Base-by-base conservation (phyloP, 1,139 yeast genomes). In the Diutina pseudorugosa region DNA sequence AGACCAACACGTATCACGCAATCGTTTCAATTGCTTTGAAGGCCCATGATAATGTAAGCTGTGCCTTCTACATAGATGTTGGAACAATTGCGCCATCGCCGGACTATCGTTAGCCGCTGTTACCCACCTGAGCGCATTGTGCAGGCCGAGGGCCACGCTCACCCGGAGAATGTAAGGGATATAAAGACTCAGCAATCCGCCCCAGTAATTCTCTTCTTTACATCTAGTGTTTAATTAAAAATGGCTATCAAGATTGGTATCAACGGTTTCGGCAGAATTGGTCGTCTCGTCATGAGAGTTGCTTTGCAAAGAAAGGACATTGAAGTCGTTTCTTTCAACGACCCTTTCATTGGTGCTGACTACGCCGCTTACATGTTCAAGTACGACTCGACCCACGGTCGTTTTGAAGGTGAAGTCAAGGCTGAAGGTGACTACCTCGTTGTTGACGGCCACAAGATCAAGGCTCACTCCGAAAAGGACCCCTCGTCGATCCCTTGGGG, bases 231-330 rank as follows among this genome's bases (percentile, higher is more conserved):
- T 27, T 23, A 21, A 45, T 7, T 2, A 45, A 44, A 45, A 18
- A 57, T 57, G 60, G 66, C 66, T 61, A 63, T 63, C 60, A 62
- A 60, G 54, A 62, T 85, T 70, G 93, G 93, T 77, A 85, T 85
- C 71, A 85, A 85, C 83, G 93, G 93, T 67, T 85, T 85, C 83
- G 94, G 94, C 64, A 83, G 94, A 73, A 85, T 85, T 64, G 94
- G 94, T 62, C 88, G 94, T 74, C 81, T 85, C 67, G 94, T 85
- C 61, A 76, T 84, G 68, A 83, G 94, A 79, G 79, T 83, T 67
- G 93, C 93, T 60, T 75, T 84, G 63, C 62, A 65, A 60, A 80
- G 86, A 80, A 73, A 77, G 61, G 86, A 80, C 77, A 82, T 85
- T 65, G 76, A 82, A 66, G 86, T 85, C 61, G 88, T 84, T 57